phyloP scores from a whole-genome alignment of 805 yeast species.

The Wickerhamiella cacticola region DNA sequence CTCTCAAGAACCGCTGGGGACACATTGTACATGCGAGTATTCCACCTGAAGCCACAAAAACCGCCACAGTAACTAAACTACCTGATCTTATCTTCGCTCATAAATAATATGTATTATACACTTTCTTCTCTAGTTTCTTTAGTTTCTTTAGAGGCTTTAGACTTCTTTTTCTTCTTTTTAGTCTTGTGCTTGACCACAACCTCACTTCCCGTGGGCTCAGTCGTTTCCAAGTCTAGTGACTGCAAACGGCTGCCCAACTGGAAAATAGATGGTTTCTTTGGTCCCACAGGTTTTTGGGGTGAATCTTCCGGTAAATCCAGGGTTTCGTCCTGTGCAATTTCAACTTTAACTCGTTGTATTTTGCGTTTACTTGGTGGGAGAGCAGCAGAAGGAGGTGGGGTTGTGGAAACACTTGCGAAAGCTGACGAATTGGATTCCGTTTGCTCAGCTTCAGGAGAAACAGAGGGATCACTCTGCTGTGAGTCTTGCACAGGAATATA shows the following conservation, averaged over 20 bases:
- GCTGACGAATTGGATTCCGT: background rate
- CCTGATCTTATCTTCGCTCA: background rate
- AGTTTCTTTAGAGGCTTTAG: background rate
- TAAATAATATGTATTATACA: background rate
- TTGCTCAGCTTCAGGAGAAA: constrained; percentile 8
- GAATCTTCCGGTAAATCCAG: constrained; percentile 20
- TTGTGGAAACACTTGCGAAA: background rate
- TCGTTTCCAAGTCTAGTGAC: constrained; percentile 17
- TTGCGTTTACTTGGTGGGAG: background rate
- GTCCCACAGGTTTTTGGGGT: constrained; percentile 6
- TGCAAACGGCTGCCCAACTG: constrained; percentile 21
- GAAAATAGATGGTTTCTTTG: constrained; percentile 16
- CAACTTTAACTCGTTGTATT: constrained; percentile 22
- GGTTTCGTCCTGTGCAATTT: constrained; percentile 27
- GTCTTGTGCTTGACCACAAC: constrained; percentile 27
- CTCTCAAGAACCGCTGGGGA: constrained; percentile 1
- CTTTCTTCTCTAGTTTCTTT: background rate
- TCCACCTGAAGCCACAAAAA: too few relatives aligned
- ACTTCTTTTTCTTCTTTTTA: constrained; percentile 19
- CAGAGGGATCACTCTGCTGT: constrained; percentile 10
- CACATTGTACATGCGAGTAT: constrained; percentile 10
- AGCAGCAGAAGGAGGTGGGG: background rate
- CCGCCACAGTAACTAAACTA: background rate
- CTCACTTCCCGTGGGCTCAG: constrained; percentile 14
- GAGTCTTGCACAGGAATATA: constrained; percentile 2